phyloP scores from a whole-genome alignment of 2,329 filamentous ascomycete species.

The Fusarium sp. region DNA sequence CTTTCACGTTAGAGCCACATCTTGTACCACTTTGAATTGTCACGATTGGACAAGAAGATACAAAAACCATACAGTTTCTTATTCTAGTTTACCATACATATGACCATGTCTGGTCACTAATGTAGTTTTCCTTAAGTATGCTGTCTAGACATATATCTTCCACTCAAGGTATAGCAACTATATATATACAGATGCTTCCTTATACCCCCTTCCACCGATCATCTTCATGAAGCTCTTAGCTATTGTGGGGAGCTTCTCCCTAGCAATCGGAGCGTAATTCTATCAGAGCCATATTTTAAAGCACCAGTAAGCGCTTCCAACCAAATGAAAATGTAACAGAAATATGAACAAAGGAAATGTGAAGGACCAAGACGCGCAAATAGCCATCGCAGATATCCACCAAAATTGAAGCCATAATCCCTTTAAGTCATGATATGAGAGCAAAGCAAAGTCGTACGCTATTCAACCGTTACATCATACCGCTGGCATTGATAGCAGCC shows the following conservation, averaged over 20 bases:
- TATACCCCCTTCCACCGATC: conserved; percentile 15
- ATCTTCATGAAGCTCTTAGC: conserved; percentile 33
- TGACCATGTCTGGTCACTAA: conserved; percentile 24
- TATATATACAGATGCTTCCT: conserved; percentile 52
- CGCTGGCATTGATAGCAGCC: conserved; percentile 59
- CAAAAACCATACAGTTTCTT: conserved; percentile 32
- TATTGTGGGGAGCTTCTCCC: conserved; percentile 18
- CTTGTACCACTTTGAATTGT: not conserved
- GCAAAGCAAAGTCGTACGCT: conserved; percentile 45
- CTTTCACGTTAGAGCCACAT: no score
- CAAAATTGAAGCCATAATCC: conserved; percentile 47
- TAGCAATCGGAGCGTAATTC: conserved; percentile 39
- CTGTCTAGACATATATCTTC: conserved; percentile 31
- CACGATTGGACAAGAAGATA: conserved; percentile 6
- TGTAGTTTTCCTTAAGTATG: conserved; percentile 22
- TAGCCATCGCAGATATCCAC: conserved; percentile 41
- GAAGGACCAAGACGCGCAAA: conserved; percentile 36
- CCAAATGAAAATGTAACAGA: conserved; percentile 43
- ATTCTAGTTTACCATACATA: conserved; percentile 32
- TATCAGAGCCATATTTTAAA: conserved; percentile 48
- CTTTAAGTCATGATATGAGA: conserved; percentile 47
- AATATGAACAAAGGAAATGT: conserved; percentile 46
- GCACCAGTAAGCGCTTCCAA: conserved; percentile 45
- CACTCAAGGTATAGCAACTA: conserved; percentile 40
- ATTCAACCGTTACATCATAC: conserved; percentile 57